phyloP scores from a whole-genome alignment of 2,329 filamentous ascomycete species.

The Cladosporium sp. region DNA sequence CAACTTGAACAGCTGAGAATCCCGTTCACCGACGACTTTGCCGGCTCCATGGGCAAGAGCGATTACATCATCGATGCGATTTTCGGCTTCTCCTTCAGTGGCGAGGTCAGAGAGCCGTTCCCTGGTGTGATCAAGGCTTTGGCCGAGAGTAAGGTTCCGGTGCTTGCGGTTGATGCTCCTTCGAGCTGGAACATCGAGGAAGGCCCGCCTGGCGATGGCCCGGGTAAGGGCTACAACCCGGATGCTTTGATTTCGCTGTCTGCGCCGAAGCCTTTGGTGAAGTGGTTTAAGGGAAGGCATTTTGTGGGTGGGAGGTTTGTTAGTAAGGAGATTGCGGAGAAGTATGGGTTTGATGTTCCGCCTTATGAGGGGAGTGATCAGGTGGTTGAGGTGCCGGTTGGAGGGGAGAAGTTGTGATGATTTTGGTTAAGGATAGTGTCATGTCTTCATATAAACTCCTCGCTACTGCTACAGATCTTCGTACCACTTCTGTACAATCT shows the following conservation, averaged over 20 bases:
- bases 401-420: slow-evolving; percentile 45
- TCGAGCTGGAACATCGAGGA: slow-evolving; percentile 91
- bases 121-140: slow-evolving; percentile 73
- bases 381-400: slow-evolving; percentile 65
- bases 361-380: slow-evolving; percentile 83
- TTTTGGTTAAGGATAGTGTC: too few relatives aligned
- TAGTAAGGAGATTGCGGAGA: slow-evolving; percentile 68
- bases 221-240: slow-evolving; percentile 77
- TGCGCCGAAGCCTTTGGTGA: slow-evolving; percentile 85
- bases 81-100: slow-evolving; percentile 91
- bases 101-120: slow-evolving; percentile 90
- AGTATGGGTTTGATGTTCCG: slow-evolving; percentile 80
- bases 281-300: slow-evolving; percentile 79
- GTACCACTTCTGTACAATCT: too few relatives aligned
- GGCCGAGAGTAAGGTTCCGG: slow-evolving; percentile 65
- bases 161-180: slow-evolving; percentile 86
- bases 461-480: too few relatives aligned
- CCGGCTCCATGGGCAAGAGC: slow-evolving; percentile 57
- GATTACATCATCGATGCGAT: slow-evolving; percentile 90
- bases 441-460: too few relatives aligned
- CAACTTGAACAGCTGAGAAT: slow-evolving; percentile 80
- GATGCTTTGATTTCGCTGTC: slow-evolving; percentile 79
- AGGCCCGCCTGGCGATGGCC: slow-evolving; percentile 71
- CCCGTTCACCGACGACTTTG: slow-evolving; percentile 79
- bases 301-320: slow-evolving; percentile 92